Evolutionary conservation across 805 yeast genomes (phyloP), one percentile per base, ranked within the genome.

Genomic region (Ogataea wickerhamii): DNA sequence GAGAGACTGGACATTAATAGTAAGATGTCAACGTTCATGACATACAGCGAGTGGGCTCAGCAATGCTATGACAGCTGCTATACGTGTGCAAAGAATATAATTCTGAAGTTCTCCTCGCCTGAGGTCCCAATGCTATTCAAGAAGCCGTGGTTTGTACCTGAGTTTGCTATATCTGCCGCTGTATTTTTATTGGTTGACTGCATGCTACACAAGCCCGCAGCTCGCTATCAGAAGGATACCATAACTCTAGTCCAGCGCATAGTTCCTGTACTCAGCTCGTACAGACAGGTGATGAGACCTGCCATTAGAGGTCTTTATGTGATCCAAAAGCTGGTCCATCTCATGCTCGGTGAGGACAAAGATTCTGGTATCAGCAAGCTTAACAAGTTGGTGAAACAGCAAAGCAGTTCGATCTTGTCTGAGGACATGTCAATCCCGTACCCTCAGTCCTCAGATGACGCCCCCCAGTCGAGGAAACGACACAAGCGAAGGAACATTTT

Each of bases 221-320:
- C 38, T 5, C 48, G 44, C 21, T 39, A 47, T 28, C 51, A 47
- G 21, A 48, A 40, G 17, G 31, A 48, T 7, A 42, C 46, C 4
- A 34, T 49, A 6, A 8, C 28, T 3, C 30, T 50, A 3, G 56
- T 51, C 4, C 40, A 37, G 13, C 44, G 36, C 28, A 29, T 51
- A 7, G 17, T 54, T 1, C 52, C 52, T 3, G 43, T 53, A 4
- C 41, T 59, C 13, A 45, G 48, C 10, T 43, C 58, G 4, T 54
- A 52, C 30, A 52, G 42, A 31, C 47, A 41, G 13, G 44, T 51
- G 4, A 45, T 56, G 34, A 48, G 61, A 23, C 59, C 61, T 13
- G 63, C 64, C 3, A 34, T 52, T 5, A 44, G 64, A n/a, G 64
- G 60, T 2, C 25, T 52, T 1, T 58, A 55, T 33, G 55, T 58